Base-by-base conservation (phyloP, 345 rosid species). In the Atalantia buxifolia region DNA sequence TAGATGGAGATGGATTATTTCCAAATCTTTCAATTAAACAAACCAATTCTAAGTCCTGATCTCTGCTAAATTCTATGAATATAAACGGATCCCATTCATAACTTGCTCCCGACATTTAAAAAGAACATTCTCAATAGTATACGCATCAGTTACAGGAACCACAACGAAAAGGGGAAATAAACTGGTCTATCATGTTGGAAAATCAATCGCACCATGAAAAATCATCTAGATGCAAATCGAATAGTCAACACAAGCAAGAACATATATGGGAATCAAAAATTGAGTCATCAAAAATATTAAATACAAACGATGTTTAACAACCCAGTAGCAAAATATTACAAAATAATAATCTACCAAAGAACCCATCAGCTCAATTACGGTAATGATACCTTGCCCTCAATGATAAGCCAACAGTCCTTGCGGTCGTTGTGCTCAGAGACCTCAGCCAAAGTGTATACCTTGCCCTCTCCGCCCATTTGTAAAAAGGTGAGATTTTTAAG, bases 391-490 rank as follows among this genome's bases (percentile, higher is more conserved):
- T 92, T 93, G 83, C 95, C 97, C 14, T 91, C 86, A 77, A 95
- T 91, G 83, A 92, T 85, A 76, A 95, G 94, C 99, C 97, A 95
- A 63, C 97, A 95, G 65, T 93, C 98, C 75, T 92, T 76, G 65
- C 74, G 53, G 81, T 25, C 73, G 83, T 85, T 91, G 90, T 95
- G 95, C 72, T 88, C 76, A 64, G 98, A 87, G 59, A 93, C 98
- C 83, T 95, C 90, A 4, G 89, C 80, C 85, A 95, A 84, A 83
- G 92, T 85, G 80, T 70, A 92, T 31, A 88, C 80, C 86, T 93
- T 92, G 59, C 86, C 80, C 30, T 74, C 89, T 40, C 85, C 86
- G 28, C 91, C 93, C 98, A 89, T 95, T 77, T 85, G 66, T 42
- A 21, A 76, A 30, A 31, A 60, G 2, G 24, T 7, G 1, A 10